Evolutionary conservation across 129 eudicot species (phyloP), one percentile per base, ranked within the genome.

Genomic region (Artemisia argyi): DNA sequence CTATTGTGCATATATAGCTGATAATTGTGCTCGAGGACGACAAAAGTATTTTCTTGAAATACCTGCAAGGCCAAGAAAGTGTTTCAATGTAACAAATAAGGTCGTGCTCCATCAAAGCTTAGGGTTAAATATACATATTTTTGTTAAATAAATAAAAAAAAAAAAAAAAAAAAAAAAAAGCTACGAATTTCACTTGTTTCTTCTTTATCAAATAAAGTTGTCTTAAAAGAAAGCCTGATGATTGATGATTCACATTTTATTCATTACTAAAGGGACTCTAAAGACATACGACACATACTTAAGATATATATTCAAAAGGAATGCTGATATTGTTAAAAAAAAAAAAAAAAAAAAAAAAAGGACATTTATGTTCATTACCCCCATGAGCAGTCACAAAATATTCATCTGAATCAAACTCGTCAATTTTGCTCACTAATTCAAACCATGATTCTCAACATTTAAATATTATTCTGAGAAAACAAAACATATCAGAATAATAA

Each of bases 381-480:
- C 85, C 94, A 60, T 81, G 80, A 39, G 85, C 91, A 53, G 91
- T 87, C 15, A 76, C 50, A 61, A 77, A 86, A 49, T 89, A 95
- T 52, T 92, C 98, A 71, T 92, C 96, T 17, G 91, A 76, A 63
- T 87, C 96, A 51, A 88, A 89, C 16, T 85, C 89, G 54, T 83
- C 68, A 22, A 86, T 76, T 75, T 66, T 46, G 74, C 97, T 92
- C 83, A 65, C 66, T 9, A 96, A 73, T 66, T 89, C 94, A 60
- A 85, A 85, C 95, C 98, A 87, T 77, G 88, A 78, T 63, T 92
- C 96, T 70, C 89, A n/a, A n/a, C n/a, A n/a, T n/a, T n/a, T n/a
- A n/a, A n/a, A n/a, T n/a, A n/a, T n/a, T n/a, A n/a, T n/a, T n/a
- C n/a, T n/a, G n/a, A n/a, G n/a, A n/a, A n/a, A n/a, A n/a, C n/a